phyloP scores from a whole-genome alignment of 192 early-diverging fungal species.

The Coemansia sp. region DNA sequence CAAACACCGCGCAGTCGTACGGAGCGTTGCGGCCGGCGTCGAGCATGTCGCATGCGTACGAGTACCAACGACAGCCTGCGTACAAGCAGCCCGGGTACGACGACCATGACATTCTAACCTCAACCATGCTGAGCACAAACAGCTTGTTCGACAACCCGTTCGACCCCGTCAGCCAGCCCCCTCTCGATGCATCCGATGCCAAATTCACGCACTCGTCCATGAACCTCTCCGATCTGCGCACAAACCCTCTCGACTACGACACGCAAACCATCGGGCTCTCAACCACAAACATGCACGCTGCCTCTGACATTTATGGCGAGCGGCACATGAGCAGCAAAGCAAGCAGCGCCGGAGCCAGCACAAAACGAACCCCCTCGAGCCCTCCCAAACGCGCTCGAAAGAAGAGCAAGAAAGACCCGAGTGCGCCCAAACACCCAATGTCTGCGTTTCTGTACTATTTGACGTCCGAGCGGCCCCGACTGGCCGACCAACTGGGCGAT shows the following conservation, averaged over 20 bases:
- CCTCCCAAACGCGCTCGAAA: slow-evolving; percentile 57
- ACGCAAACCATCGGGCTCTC: too few relatives aligned
- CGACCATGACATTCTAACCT: slow-evolving; percentile 3
- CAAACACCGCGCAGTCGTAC: slow-evolving; percentile 4
- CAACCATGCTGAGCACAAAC: slow-evolving; percentile 9
- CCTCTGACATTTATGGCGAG: too few relatives aligned
- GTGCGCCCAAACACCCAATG: slow-evolving; percentile 83
- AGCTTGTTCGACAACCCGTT: slow-evolving; percentile 19
- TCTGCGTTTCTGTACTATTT: slow-evolving; percentile 81
- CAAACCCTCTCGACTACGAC: too few relatives aligned
- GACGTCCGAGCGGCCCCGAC: slow-evolving; percentile 63
- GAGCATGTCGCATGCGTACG: slow-evolving; percentile 11
- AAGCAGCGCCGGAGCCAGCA: slow-evolving; percentile 9
- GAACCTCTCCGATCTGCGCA: too few relatives aligned
- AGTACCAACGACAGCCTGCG: neutral
- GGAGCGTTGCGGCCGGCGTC: slow-evolving; percentile 13
- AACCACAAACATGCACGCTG: too few relatives aligned
- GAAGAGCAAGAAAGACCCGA: slow-evolving; percentile 70
- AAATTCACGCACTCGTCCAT: too few relatives aligned
- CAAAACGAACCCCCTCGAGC: slow-evolving; percentile 30
- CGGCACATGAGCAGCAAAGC: slow-evolving; percentile 4
- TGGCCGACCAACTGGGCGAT: slow-evolving; percentile 65
- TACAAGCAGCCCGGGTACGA: slow-evolving; percentile 1
- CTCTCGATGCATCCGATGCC: neutral
- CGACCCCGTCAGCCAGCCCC: neutral